These are phyloP conservation scores for Fusarium lyarnte DNA, from an alignment of 2,329 filamentous ascomycete genomes.

Conservation along the genomic window DNA sequence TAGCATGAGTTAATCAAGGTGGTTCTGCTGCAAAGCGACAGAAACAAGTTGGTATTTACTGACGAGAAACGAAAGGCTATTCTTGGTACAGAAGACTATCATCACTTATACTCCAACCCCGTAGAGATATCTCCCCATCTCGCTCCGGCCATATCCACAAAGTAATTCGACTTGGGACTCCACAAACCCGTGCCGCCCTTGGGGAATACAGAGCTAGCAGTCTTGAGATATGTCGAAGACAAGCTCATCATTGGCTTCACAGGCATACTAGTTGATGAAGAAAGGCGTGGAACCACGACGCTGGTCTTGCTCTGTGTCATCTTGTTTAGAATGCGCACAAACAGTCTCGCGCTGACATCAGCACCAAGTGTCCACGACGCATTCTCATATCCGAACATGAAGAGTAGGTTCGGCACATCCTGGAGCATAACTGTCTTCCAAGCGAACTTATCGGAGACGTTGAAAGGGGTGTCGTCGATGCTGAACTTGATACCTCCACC, in stretches of 20 bases:
- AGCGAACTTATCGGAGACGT: slow-evolving; percentile 56
- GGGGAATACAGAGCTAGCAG: slow-evolving; percentile 54
- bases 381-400: slow-evolving; percentile 69
- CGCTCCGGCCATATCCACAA: slow-evolving; percentile 42
- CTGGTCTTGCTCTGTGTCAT: slow-evolving; percentile 57
- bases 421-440: slow-evolving; percentile 72
- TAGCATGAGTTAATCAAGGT: background rate
- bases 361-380: slow-evolving; percentile 71
- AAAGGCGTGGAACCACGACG: slow-evolving; percentile 55
- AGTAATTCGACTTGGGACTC: slow-evolving; percentile 46
- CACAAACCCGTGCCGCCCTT: slow-evolving; percentile 54
- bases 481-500: slow-evolving; percentile 61
- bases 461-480: slow-evolving; percentile 60
- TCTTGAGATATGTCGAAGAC: slow-evolving; percentile 61
- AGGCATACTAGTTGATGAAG: slow-evolving; percentile 48
- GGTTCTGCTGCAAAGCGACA: background rate
- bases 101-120: slow-evolving; percentile 31
- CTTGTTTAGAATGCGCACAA: slow-evolving; percentile 60
- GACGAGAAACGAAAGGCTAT: background rate
- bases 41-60: background rate
- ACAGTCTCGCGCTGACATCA: slow-evolving; percentile 61
- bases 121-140: slow-evolving; percentile 45
- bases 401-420: slow-evolving; percentile 67
- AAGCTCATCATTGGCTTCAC: slow-evolving; percentile 54
- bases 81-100: background rate